These are phyloP conservation scores for Setaria italica DNA, from an alignment of 202 grass and related monocot genomes.

Conservation along the genomic window DNA sequence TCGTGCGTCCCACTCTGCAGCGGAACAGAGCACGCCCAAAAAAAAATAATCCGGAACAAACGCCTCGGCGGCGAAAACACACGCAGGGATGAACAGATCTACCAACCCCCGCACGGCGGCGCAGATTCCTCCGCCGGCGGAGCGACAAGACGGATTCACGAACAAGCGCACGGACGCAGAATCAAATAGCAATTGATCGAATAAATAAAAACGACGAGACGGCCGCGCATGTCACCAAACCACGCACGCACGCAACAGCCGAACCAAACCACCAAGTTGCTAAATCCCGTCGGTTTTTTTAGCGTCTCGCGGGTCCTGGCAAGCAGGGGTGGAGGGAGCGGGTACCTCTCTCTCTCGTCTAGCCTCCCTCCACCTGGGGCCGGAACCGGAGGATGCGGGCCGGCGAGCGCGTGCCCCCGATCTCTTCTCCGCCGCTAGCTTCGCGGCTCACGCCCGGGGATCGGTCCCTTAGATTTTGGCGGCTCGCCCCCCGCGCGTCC, in stretches of 20 bases:
- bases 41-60: slow-evolving; percentile 5
- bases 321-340: slow-evolving; percentile 22
- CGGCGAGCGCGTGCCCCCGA: background rate
- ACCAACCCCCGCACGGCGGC: slow-evolving; percentile 44
- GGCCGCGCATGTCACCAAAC: slow-evolving; percentile 6
- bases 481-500: background rate
- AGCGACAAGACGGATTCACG: slow-evolving; percentile 36
- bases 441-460: slow-evolving; percentile 15
- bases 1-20: slow-evolving; percentile 14
- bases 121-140: slow-evolving; percentile 43
- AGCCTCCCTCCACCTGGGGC: slow-evolving; percentile 32
- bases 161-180: slow-evolving; percentile 18
- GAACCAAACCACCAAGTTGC: slow-evolving; percentile 30
- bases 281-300: slow-evolving; percentile 34
- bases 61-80: slow-evolving; percentile 17
- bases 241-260: slow-evolving; percentile 2
- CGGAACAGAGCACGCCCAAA: slow-evolving; percentile 32
- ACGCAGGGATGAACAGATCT: slow-evolving; percentile 57
- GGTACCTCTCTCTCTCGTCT: slow-evolving; percentile 55
- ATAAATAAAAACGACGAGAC: slow-evolving; percentile 34
- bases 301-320: slow-evolving; percentile 16
- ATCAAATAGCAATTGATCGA: slow-evolving; percentile 41
- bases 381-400: slow-evolving; percentile 9
- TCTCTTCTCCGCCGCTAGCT: slow-evolving; percentile 14
- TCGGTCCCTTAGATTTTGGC: slow-evolving; percentile 14